A percentile compares a stretch with the other conserved stretches of the same genome.
Conservation (phyloP, 1,284 basidiomycete genomes). For the Albatrellus sp. region DNA sequence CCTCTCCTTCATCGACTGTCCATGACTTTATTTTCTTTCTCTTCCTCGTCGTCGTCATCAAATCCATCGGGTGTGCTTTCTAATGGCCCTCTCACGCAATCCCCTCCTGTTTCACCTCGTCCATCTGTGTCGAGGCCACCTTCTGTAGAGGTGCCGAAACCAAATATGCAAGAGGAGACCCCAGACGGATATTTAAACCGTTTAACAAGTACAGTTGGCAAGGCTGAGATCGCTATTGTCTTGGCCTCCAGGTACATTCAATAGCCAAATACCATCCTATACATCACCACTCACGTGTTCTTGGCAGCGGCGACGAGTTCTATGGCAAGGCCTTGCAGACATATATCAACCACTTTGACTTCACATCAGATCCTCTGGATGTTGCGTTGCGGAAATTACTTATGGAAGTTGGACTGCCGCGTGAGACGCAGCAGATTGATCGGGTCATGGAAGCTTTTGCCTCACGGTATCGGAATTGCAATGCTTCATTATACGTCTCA, state of each 20-base stretch:
- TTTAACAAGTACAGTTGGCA: slow-evolving; percentile 50
- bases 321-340: slow-evolving; percentile 58
- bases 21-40: slow-evolving; percentile 44
- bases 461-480: slow-evolving; percentile 73
- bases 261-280: slow-evolving; percentile 3
- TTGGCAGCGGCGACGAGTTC: slow-evolving; percentile 56
- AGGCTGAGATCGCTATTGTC: slow-evolving; percentile 66
- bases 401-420: slow-evolving; percentile 85
- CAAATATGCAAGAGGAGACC: slow-evolving; percentile 46
- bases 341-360: slow-evolving; percentile 76
- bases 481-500: slow-evolving; percentile 70
- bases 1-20: slow-evolving; percentile 60
- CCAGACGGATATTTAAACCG: slow-evolving; percentile 59
- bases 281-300: background rate
- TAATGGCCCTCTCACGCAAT: slow-evolving; percentile 21
- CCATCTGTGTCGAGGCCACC: slow-evolving; percentile 33
- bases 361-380: slow-evolving; percentile 77
- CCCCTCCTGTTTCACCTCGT: slow-evolving; percentile 29
- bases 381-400: slow-evolving; percentile 85
- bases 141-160: slow-evolving; percentile 35
- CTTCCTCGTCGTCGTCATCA: slow-evolving; percentile 25
- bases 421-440: slow-evolving; percentile 98
- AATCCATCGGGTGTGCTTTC: slow-evolving; percentile 16
- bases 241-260: slow-evolving; percentile 65
- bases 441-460: slow-evolving; percentile 95